Percentiles rank a stretch among this genome's conserved stretches.
phyloP scores from a whole-genome alignment of 495 filamentous ascomycete genomes.

The Trichoderma parareesei region DNA sequence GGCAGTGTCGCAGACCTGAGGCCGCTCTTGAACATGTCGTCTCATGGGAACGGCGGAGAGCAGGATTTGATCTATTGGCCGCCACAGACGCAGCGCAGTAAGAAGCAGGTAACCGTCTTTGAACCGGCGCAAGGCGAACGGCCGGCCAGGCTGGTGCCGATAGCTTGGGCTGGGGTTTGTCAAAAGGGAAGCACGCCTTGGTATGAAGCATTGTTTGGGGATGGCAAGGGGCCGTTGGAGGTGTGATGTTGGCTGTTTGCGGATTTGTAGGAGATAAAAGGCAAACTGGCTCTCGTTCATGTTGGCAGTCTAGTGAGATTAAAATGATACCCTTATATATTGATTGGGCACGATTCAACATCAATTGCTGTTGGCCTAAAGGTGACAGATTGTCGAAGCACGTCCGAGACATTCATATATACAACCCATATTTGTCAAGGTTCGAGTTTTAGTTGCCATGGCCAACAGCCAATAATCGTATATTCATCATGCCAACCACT shows the following conservation, averaged over 20 bases:
- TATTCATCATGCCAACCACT: no score
- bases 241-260: no score
- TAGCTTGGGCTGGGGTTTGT: constrained; percentile 9
- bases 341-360: neutral
- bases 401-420: no score
- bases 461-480: no score
- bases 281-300: no score
- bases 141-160: neutral
- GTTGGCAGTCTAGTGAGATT: no score
- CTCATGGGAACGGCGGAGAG: neutral
- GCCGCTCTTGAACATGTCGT: neutral
- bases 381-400: no score
- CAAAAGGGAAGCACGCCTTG: constrained; percentile 10
- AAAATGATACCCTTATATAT: neutral
- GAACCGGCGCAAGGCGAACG: neutral
- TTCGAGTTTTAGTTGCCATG: no score
- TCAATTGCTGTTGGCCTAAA: no score
- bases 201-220: constrained; percentile 7
- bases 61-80: neutral
- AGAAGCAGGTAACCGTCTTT: constrained; percentile 7
- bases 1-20: no score
- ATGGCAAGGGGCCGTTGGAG: constrained; percentile 5
- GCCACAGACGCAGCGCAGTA: neutral
- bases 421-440: no score
- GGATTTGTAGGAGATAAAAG: neutral